Conservation (phyloP, 352 stramenopile species). For the Globisporangium yorkense region DNA sequence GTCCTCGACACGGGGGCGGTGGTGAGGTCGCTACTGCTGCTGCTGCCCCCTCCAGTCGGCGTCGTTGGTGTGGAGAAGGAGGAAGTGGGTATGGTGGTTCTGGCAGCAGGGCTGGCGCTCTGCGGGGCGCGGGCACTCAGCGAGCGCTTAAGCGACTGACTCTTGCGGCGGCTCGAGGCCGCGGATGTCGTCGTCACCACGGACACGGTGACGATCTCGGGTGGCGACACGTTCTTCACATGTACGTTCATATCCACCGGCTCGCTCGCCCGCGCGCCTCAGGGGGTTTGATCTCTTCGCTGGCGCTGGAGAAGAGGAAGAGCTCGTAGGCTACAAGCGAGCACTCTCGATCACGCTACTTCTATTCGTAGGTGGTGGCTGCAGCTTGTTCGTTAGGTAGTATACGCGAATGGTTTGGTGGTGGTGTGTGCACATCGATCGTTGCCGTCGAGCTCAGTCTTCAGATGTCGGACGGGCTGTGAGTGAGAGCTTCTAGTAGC, state of each 20-base stretch:
- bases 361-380: too few relatives aligned
- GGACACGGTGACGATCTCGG: conserved; percentile 3
- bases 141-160: conserved; percentile 5
- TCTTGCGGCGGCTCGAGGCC: background rate
- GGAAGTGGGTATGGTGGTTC: background rate
- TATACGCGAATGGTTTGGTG: too few relatives aligned
- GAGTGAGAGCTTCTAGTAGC: too few relatives aligned
- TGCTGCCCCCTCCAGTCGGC: background rate
- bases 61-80: background rate
- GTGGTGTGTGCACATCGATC: too few relatives aligned
- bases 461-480: too few relatives aligned
- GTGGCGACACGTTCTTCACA: conserved; percentile 3
- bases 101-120: background rate
- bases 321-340: too few relatives aligned
- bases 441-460: too few relatives aligned
- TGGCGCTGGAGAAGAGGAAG: background rate
- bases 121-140: background rate
- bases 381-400: too few relatives aligned
- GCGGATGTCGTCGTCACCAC: background rate
- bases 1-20: background rate
- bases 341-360: too few relatives aligned
- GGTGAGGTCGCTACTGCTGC: too few relatives aligned
- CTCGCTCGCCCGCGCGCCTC: background rate
- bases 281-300: too few relatives aligned
- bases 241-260: too few relatives aligned